phyloP scores from a whole-genome alignment of 805 yeast genomes.

The Torulaspora maleeae region DNA sequence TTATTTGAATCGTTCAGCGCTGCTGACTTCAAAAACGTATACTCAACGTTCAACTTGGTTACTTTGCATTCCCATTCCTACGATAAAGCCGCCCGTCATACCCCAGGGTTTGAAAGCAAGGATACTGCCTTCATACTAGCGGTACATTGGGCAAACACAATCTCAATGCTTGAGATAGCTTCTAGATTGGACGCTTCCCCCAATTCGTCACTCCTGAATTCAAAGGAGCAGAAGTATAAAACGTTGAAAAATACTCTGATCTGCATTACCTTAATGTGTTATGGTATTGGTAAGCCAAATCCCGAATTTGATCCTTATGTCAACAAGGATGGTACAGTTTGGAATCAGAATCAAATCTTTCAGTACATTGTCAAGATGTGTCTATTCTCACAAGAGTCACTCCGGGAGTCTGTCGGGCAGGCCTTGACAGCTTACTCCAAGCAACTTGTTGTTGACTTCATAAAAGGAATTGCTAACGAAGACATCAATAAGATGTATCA shows the following conservation, averaged over 20 bases:
- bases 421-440: conserved; percentile 18
- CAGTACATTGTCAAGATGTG: conserved; percentile 28
- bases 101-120: conserved; percentile 14
- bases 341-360: conserved; percentile 28
- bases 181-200: conserved; percentile 45
- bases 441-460: conserved; percentile 18
- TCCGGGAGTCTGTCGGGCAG: conserved; percentile 18
- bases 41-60: conserved; percentile 18
- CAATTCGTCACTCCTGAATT: conserved; percentile 31
- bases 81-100: conserved; percentile 18
- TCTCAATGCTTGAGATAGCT: conserved; percentile 56
- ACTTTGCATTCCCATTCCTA: conserved; percentile 22
- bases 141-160: conserved; percentile 34
- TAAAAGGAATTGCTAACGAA: conserved; percentile 12
- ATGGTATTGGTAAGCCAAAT: conserved; percentile 24
- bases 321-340: conserved; percentile 11
- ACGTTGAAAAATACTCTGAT: conserved; percentile 33
- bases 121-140: conserved; percentile 22
- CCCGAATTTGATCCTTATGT: conserved; percentile 16
- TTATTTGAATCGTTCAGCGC: conserved; percentile 17
- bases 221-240: conserved; percentile 40
- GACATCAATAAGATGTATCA: conserved; percentile 12
- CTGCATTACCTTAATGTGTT: conserved; percentile 23
- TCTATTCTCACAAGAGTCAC: conserved; percentile 19
- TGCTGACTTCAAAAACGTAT: conserved; percentile 14